Base-by-base conservation (phyloP, 352 stramenopile genomes). In the Pythium dissimile region DNA sequence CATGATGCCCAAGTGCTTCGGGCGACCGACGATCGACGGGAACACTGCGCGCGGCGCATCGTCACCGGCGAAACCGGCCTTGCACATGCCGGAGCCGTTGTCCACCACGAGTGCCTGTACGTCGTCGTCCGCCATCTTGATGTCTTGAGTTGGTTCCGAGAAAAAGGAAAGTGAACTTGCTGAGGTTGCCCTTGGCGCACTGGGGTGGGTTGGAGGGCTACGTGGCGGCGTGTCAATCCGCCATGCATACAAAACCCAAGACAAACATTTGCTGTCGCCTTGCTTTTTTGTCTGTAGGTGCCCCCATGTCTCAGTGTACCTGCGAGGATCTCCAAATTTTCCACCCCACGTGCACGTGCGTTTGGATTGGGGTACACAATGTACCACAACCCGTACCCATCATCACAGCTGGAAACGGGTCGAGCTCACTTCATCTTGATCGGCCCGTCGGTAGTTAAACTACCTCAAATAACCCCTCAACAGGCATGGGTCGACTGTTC, bases 71-170 rank as follows among this genome's bases (percentile, higher is more conserved):
- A 99, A 99, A 62, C 97, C 96, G 54, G 95, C 96, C 88, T 99
- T 99, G 82, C 95, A 99, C 96, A 99, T 99, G 67, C 96, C 96
- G 54, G 96, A 99, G 45, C 97, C 97, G 70, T 99, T 99, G 85
- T 99, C 97, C 58, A 99, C 66, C 34, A 89, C 81, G 18, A 91
- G 57, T 47, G 75, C 73, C 62, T 87, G 74, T 8, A 81, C 69
- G 44, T 90, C 77, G 49, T 88, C 70, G 53, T 87, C 73, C 71
- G 70, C 71, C 77, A 88, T 88, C 9, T 35, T 64, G 41, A 7
- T 27, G 2, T 58, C 27, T 26, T 45, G 16, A 23, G 26, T 52
- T 41, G 8, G 67, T 98, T 8, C 27, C 15, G 45, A 39, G 43
- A 49, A 32, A 27, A 32, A 20, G 24, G n/a, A 2, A 32, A 49